Base-by-base conservation (phyloP, 306 rosid species). In the Astragalus glycyphyllos region DNA sequence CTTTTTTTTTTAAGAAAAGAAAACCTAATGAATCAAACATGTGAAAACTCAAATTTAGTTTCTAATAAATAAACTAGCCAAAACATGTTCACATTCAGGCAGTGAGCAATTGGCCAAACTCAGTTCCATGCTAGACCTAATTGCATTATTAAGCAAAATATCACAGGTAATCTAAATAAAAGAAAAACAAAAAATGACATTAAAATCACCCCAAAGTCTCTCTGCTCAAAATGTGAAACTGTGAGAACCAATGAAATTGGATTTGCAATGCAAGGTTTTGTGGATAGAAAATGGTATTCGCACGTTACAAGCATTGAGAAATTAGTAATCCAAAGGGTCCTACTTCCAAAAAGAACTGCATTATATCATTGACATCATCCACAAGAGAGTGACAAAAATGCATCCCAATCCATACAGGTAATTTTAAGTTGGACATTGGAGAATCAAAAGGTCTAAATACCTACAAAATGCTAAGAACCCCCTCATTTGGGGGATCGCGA, bases 401-500 rank as follows among this genome's bases (percentile, higher is more conserved):
- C 20, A 69, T 71, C 77, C 68, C 56, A 53, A 61, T 53, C 73
- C 82, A 69, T 56, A 71, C 63, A 64, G 65, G 40, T 55, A 74
- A 63, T 55, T 11, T 56, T 58, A 78, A 63, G 46, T 55, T 16
- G 71, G 31, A 63, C 57, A 67, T 41, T 51, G 56, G 15, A 34
- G 79, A 69, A 74, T 60, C 26, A 67, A 82, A 78, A 64, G 56
- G 74, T 55, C 68, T 64, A 72, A 65, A 74, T 58, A 78, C 59
- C 69, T 51, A 68, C 51, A 74, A 70, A 74, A 78, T 61, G 46
- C 32, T 70, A 84, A 70, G 84, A 77, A 53, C 63, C 57, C 73
- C 81, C 74, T 76, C 82, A 44, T 78, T 81, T 45, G 84, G 59
- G 54, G 73, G 84, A 68, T 55, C 73, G 50, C 61, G 69, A 55